Evolutionary conservation across 2,329 filamentous ascomycete genomes (phyloP).

Genomic region (Cladosporium sphaerospermum): DNA sequence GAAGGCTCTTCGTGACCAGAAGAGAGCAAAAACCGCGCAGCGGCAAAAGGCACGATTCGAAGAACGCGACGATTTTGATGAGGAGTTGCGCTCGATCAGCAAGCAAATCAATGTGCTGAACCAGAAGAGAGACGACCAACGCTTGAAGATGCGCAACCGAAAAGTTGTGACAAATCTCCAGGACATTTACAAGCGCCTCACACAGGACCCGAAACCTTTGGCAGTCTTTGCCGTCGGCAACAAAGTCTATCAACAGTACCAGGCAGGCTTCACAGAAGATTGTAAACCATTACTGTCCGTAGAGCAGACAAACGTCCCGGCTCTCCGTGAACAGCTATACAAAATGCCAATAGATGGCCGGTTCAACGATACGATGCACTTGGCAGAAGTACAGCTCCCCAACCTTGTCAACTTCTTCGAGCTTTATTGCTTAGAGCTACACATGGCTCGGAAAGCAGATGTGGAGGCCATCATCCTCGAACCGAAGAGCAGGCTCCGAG

Average conservation of each 20-base stretch:
- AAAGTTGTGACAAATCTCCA: not conserved
- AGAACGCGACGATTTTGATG: too few relatives aligned
- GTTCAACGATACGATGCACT: constrained; percentile 14
- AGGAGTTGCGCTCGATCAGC: too few relatives aligned
- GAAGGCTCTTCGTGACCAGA: too few relatives aligned
- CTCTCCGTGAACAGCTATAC: constrained; percentile 5
- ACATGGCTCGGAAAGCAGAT: constrained; percentile 1
- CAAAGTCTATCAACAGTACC: constrained; percentile 2
- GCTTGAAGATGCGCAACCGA: not conserved
- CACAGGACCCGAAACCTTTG: not conserved
- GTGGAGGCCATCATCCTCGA: not conserved
- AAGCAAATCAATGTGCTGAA: too few relatives aligned
- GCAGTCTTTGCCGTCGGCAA: not conserved
- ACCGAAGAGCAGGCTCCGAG: too few relatives aligned
- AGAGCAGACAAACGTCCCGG: constrained; percentile 15
- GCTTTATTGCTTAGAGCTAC: constrained; percentile 4
- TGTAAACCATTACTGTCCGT: constrained; percentile 13
- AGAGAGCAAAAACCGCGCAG: too few relatives aligned
- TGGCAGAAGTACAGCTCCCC: constrained; percentile 1
- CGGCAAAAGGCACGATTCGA: too few relatives aligned
- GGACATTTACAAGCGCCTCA: not conserved
- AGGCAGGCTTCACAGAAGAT: constrained; percentile 6
- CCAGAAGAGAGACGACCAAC: too few relatives aligned
- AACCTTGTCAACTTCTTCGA: constrained; percentile 8
- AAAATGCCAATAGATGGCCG: constrained; percentile 12